A percentile compares a stretch with the other conserved stretches of the same genome.
phyloP scores from a whole-genome alignment of 345 rosid species.

The Gynandropsis gynandra region DNA sequence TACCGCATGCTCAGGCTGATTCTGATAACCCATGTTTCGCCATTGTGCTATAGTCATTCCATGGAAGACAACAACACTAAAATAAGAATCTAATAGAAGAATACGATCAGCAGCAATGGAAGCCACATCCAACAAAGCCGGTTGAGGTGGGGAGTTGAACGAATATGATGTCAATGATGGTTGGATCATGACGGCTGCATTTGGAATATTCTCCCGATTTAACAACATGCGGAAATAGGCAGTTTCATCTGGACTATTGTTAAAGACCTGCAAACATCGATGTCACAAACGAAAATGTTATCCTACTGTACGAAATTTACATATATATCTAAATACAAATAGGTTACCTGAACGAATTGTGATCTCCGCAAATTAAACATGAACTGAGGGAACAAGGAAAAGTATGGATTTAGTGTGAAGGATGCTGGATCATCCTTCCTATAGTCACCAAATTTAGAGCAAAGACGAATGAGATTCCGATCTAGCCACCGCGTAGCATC shows the following conservation, averaged over 20 bases:
- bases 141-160: constrained; percentile 73
- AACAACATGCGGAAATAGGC: constrained; percentile 76
- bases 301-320: no score
- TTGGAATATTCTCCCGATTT: constrained; percentile 67
- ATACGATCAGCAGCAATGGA: constrained; percentile 89
- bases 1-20: constrained; percentile 92
- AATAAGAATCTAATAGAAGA: constrained; percentile 87
- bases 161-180: constrained; percentile 92
- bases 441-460: constrained; percentile 96
- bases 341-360: constrained; percentile 89
- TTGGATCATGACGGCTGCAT: constrained; percentile 91
- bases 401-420: constrained; percentile 76
- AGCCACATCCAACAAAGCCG: constrained; percentile 92
- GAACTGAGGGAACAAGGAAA: constrained; percentile 98
- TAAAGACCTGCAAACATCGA: constrained; percentile 47
- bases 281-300: no score
- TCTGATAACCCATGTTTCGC: constrained; percentile 95
- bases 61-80: constrained; percentile 89
- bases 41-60: constrained; percentile 99
- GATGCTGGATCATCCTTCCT: constrained; percentile 97
- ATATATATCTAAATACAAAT: constrained; percentile 1
- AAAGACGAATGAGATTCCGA: constrained; percentile 83
- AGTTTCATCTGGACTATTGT: constrained; percentile 85
- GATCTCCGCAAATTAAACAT: constrained; percentile 93
- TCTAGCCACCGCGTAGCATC: constrained; percentile 99